Conservation (phyloP, 805 yeast species). For the Wickerhamomyces canadensis region DNA sequence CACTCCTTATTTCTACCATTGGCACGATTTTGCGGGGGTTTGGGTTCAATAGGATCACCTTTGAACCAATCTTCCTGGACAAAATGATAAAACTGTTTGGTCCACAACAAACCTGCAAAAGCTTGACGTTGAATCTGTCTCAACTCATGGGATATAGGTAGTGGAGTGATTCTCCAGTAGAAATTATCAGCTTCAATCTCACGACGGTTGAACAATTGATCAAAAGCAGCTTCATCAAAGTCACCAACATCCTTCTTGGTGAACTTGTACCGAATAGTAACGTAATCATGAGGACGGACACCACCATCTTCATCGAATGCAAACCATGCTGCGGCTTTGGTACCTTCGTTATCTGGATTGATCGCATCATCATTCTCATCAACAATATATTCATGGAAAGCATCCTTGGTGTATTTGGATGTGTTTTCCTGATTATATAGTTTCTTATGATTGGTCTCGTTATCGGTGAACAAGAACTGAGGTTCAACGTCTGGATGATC, state of each 20-base stretch:
- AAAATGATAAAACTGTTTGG: conserved; percentile 85
- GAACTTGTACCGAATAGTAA: conserved; percentile 74
- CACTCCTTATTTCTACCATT: conserved; percentile 85
- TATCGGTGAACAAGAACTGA: conserved; percentile 75
- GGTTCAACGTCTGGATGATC: conserved; percentile 66
- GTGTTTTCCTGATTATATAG: conserved; percentile 52
- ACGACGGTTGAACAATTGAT: conserved; percentile 60
- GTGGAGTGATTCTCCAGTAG: conserved; percentile 82
- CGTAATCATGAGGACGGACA: conserved; percentile 83
- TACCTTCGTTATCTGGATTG: conserved; percentile 68
- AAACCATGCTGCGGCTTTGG: conserved; percentile 83
- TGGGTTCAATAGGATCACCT: conserved; percentile 78
- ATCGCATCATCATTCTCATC: conserved; percentile 52
- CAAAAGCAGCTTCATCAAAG: conserved; percentile 73
- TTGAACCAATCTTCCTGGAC: conserved; percentile 80
- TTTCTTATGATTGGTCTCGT: conserved; percentile 71
- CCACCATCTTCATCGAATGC: conserved; percentile 71
- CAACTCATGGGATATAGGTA: conserved; percentile 75
- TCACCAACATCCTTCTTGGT: conserved; percentile 37
- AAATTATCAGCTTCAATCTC: conserved; percentile 89
- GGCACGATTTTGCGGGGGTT: conserved; percentile 79
- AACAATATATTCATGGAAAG: conserved; percentile 79
- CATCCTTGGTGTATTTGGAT: conserved; percentile 73
- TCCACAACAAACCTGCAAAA: conserved; percentile 90
- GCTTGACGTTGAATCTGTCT: conserved; percentile 89